A percentile compares a stretch with the other conserved stretches of the same genome.
These are phyloP conservation scores for Trichoderma atrobrunneum DNA, from an alignment of 2,329 filamentous ascomycete species.

Conservation along the genomic window DNA sequence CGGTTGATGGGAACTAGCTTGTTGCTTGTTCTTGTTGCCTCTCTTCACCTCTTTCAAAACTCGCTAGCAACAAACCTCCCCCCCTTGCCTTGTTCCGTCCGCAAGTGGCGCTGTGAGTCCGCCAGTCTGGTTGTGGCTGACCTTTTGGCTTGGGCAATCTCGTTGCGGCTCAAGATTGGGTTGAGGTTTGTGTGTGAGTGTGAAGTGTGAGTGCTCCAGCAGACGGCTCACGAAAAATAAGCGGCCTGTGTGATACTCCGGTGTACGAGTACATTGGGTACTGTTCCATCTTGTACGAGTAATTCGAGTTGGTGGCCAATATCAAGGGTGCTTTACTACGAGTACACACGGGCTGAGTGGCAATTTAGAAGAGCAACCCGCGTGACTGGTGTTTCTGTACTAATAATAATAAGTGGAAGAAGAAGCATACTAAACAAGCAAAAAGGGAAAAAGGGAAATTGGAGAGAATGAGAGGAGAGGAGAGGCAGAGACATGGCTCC, in stretches of 20 bases:
- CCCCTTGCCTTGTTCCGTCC: background rate
- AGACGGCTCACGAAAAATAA: background rate
- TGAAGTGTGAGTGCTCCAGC: background rate
- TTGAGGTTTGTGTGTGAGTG: background rate
- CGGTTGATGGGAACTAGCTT: conserved; percentile 2
- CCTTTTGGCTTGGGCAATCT: background rate
- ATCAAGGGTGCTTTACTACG: background rate
- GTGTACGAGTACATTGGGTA: background rate
- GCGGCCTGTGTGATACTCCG: background rate
- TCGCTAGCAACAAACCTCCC: background rate
- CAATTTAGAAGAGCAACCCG: background rate
- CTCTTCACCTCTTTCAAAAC: background rate
- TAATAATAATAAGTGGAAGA: background rate
- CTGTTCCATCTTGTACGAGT: background rate
- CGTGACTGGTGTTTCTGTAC: background rate
- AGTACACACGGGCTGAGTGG: background rate
- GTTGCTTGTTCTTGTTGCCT: conserved; percentile 11
- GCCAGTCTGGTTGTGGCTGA: conserved; percentile 13
- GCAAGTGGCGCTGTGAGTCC: background rate
- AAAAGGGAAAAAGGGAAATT: background rate
- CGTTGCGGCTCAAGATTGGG: background rate
- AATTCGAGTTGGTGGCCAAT: background rate
- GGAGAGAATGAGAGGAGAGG: background rate
- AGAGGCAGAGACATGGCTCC: background rate
- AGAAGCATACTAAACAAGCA: background rate